These are phyloP conservation scores for Claviceps lovelessii DNA, from an alignment of 2,329 filamentous ascomycete genomes.

Conservation along the genomic window DNA sequence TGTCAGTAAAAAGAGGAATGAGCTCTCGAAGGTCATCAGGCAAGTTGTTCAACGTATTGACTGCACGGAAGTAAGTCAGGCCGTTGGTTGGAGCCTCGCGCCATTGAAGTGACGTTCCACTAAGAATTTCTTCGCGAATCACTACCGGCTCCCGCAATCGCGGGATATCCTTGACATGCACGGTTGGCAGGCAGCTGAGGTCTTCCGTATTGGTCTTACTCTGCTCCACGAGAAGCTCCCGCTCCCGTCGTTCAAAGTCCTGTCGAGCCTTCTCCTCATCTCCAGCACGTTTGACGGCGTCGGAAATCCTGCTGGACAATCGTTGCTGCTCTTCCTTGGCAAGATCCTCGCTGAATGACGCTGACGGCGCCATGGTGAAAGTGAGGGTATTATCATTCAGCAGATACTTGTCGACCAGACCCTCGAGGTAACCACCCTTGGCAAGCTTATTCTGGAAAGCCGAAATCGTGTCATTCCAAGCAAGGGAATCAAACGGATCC, in stretches of 20 bases:
- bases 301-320: slow-evolving; percentile 58
- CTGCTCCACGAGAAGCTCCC: slow-evolving; percentile 68
- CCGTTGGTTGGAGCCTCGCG: slow-evolving; percentile 88
- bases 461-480: slow-evolving; percentile 79
- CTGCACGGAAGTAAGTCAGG: slow-evolving; percentile 84
- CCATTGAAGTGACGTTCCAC: slow-evolving; percentile 66
- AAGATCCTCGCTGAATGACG: slow-evolving; percentile 58
- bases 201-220: slow-evolving; percentile 73
- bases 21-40: slow-evolving; percentile 74
- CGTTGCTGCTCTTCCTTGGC: slow-evolving; percentile 63
- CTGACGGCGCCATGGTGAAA: slow-evolving; percentile 86
- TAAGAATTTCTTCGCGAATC: slow-evolving; percentile 49
- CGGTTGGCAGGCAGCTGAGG: slow-evolving; percentile 72
- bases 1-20: slow-evolving; percentile 80
- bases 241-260: slow-evolving; percentile 61
- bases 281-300: slow-evolving; percentile 53
- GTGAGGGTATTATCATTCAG: slow-evolving; percentile 74
- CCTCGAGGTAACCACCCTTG: slow-evolving; percentile 67
- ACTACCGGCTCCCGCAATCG: slow-evolving; percentile 50
- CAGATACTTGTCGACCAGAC: slow-evolving; percentile 76
- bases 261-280: slow-evolving; percentile 57
- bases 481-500: slow-evolving; percentile 78
- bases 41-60: slow-evolving; percentile 65
- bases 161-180: slow-evolving; percentile 81
- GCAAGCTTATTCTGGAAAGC: slow-evolving; percentile 68